Evolutionary conservation across 805 yeast genomes (phyloP), one percentile per base, ranked within the genome.

Genomic region (Kuraishia borneana): DNA sequence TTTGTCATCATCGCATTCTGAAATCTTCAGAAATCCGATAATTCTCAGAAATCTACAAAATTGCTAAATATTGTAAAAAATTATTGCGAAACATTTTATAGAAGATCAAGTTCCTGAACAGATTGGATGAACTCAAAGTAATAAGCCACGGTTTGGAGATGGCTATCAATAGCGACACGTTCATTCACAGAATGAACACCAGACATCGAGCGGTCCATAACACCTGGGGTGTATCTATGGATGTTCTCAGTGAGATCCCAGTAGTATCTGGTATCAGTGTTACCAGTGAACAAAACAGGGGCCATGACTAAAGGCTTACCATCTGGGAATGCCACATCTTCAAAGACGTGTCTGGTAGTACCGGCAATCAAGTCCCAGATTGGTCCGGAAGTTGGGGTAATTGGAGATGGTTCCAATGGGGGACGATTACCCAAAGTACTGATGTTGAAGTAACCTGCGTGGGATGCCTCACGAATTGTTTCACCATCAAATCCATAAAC

Each of bases 131-230:
- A 72, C 40, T 68, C 67, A 44, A 71, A 72, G 43, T 65, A 59
- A 50, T 72, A 74, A 0, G 71, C 75, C 25, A 71, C 56, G 17
- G 68, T 54, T 36, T 71, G 70, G 41, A 80, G 50, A 50, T 79
- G 87, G 25, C 63, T 56, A 35, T 65, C 67, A 41, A 73, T 53
- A 8, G 56, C 51, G 22, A 73, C 48, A 42, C 59, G 63, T 47
- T 80, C 88, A 47, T 78, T 68, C 13, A 77, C 78, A 19, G 81
- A 70, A 54, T 80, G 88, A 22, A 64, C 54, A 29, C 62, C 55
- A 29, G 50, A 50, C 26, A 55, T 58, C 21, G 42, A 19, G 13
- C 34, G 21, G 12, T 38, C 39, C 3, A 39, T 30, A 19, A 46
- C 39, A 25, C 63, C 67, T 7, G 82, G 77, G 27, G 65, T 60